A percentile compares a stretch with the other conserved stretches of the same genome.
Conservation (phyloP, 805 yeast species). For the Candida railenensis region DNA sequence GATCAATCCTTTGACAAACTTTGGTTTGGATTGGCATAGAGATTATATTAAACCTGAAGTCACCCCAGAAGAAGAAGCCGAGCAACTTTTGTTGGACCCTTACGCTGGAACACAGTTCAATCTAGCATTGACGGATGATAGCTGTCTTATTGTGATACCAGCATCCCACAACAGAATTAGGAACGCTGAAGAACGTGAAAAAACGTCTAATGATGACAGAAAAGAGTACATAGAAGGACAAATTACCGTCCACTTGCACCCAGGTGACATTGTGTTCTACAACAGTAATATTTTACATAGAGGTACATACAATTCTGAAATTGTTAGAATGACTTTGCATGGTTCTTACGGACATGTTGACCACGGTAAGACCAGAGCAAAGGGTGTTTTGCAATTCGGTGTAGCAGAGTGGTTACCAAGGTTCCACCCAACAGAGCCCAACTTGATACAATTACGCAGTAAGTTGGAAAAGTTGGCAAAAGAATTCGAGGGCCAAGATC, state of each 20-base stretch:
- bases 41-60: conserved; percentile 50
- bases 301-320: conserved; percentile 38
- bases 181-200: conserved; percentile 42
- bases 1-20: conserved; percentile 51
- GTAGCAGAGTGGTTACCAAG: conserved; percentile 46
- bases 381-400: conserved; percentile 54
- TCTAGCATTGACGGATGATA: conserved; percentile 46
- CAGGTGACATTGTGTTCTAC: conserved; percentile 53
- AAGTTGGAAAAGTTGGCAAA: conserved; percentile 28
- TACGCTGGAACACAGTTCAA: conserved; percentile 52
- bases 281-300: conserved; percentile 51
- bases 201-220: conserved; percentile 31
- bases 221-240: conserved; percentile 40
- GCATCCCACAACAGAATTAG: conserved; percentile 46
- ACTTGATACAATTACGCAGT: conserved; percentile 25
- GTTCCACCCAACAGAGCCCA: conserved; percentile 28
- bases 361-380: conserved; percentile 43
- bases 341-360: conserved; percentile 49
- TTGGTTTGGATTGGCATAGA: conserved; percentile 55
- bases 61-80: conserved; percentile 43
- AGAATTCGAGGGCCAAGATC: conserved; percentile 29
- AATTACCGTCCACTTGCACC: conserved; percentile 38
- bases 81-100: conserved; percentile 35
- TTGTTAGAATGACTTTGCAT: conserved; percentile 45
- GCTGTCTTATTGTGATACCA: conserved; percentile 49